Evolutionary conservation across 2,329 filamentous ascomycete species (phyloP).

Genomic region (Colletotrichum sp.): DNA sequence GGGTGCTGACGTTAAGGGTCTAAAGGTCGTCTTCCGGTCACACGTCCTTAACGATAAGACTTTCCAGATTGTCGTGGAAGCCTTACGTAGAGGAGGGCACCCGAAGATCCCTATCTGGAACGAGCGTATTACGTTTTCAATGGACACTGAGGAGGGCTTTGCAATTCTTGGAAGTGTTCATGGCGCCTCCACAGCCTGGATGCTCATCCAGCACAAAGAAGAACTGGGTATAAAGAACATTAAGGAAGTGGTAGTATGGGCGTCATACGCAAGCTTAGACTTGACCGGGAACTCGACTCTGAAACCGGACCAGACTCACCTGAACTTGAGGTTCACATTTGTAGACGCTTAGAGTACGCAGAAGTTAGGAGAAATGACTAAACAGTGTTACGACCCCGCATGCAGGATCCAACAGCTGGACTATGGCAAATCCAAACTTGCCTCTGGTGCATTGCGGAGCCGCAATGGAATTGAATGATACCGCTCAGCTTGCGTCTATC

Average conservation of each 20-base stretch:
- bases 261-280: not conserved
- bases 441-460: too few species aligned
- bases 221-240: not conserved
- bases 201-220: not conserved
- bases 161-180: not conserved
- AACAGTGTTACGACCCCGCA: too few species aligned
- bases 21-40: not conserved
- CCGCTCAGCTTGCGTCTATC: too few species aligned
- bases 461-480: too few species aligned
- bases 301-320: not conserved
- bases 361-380: too few species aligned
- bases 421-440: too few species aligned
- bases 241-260: not conserved
- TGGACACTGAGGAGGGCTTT: not conserved
- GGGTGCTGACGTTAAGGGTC: not conserved
- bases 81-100: not conserved
- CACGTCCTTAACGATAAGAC: not conserved
- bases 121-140: not conserved
- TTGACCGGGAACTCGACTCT: not conserved
- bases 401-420: too few species aligned
- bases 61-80: not conserved
- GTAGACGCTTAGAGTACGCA: not conserved
- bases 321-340: not conserved
- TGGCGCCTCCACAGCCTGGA: not conserved
- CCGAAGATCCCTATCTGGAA: not conserved